A percentile compares a stretch with the other conserved stretches of the same genome.
Conservation (phyloP, 2,329 filamentous ascomycete genomes). For the Ophiostoma angusticollis region DNA sequence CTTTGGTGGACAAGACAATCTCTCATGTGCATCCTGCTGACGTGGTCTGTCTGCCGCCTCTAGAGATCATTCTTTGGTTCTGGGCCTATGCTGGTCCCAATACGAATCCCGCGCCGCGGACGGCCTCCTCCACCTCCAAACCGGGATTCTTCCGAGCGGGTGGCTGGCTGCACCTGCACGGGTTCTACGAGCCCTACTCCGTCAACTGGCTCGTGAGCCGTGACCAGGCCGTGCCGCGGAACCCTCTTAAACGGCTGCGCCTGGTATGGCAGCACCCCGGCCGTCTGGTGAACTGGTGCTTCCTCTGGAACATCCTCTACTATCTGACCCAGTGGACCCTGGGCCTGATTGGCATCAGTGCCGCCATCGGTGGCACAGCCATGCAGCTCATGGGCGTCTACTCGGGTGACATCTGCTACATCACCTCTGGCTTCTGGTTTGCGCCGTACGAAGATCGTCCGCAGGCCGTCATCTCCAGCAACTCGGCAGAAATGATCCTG, state of each 20-base stretch:
- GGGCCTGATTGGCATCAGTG: slow-evolving; percentile 30
- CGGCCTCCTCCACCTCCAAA: background rate
- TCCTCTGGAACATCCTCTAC: slow-evolving; percentile 15
- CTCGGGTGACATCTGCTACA: slow-evolving; percentile 13
- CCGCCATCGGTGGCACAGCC: slow-evolving; percentile 15
- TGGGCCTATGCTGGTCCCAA: slow-evolving; percentile 16
- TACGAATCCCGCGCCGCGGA: no score
- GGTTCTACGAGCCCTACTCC: slow-evolving; percentile 15
- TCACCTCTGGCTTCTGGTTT: slow-evolving; percentile 14
- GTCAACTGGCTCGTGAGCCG: slow-evolving; percentile 9
- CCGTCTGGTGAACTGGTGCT: slow-evolving; percentile 4
- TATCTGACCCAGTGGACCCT: slow-evolving; percentile 10
- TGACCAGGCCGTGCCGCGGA: background rate
- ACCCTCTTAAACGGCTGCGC: background rate
- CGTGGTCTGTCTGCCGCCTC: no score
- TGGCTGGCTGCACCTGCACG: slow-evolving; percentile 14
- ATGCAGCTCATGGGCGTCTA: slow-evolving; percentile 19
- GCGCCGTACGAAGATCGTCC: slow-evolving; percentile 10
- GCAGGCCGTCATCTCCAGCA: slow-evolving; percentile 10
- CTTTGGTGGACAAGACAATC: background rate
- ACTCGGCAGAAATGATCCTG: slow-evolving; percentile 13
- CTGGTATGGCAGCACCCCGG: slow-evolving; percentile 1
- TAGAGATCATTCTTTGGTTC: slow-evolving; percentile 16
- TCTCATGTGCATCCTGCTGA: background rate
- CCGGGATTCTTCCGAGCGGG: slow-evolving; percentile 8